Percentiles rank a stretch among this genome's conserved stretches.
phyloP scores from a whole-genome alignment of 2,329 filamentous ascomycete species.

The Cyphellophora europaea region DNA sequence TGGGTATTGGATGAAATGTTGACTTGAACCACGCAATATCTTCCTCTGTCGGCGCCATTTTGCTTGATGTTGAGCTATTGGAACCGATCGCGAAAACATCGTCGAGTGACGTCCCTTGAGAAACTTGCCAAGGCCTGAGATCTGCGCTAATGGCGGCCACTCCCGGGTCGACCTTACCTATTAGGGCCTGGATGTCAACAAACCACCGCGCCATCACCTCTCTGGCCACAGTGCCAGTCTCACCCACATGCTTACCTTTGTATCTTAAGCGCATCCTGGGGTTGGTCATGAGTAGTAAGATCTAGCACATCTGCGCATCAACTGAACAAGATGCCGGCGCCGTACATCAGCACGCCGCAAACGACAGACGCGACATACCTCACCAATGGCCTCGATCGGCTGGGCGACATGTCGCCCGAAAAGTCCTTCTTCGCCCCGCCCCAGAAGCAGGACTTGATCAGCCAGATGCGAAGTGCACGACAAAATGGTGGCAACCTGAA shows the following conservation, averaged over 20 bases:
- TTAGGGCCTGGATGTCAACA: no score
- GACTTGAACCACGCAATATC: slow-evolving; percentile 58
- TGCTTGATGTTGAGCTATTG: background rate
- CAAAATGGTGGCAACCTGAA: slow-evolving; percentile 48
- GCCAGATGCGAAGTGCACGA: slow-evolving; percentile 60
- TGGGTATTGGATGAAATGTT: slow-evolving; percentile 56
- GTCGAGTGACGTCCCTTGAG: no score
- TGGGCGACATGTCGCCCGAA: slow-evolving; percentile 80
- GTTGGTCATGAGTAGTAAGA: no score
- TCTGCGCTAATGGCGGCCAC: no score
- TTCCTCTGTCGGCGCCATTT: slow-evolving; percentile 32
- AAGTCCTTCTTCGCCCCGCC: slow-evolving; percentile 75
- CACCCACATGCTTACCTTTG: no score
- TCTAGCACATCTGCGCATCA: no score
- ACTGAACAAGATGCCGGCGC: slow-evolving; percentile 55
- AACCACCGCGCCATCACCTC: no score
- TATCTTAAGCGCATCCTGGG: no score
- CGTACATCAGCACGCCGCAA: slow-evolving; percentile 74
- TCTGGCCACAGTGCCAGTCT: no score
- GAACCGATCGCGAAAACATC: background rate
- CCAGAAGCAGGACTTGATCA: slow-evolving; percentile 67
- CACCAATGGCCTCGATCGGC: slow-evolving; percentile 53
- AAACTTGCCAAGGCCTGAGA: no score
- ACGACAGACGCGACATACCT: slow-evolving; percentile 83
- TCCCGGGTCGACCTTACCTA: no score